Conservation (phyloP, 352 stramenopile genomes). For the Phytopythium cucurbitacearum region DNA sequence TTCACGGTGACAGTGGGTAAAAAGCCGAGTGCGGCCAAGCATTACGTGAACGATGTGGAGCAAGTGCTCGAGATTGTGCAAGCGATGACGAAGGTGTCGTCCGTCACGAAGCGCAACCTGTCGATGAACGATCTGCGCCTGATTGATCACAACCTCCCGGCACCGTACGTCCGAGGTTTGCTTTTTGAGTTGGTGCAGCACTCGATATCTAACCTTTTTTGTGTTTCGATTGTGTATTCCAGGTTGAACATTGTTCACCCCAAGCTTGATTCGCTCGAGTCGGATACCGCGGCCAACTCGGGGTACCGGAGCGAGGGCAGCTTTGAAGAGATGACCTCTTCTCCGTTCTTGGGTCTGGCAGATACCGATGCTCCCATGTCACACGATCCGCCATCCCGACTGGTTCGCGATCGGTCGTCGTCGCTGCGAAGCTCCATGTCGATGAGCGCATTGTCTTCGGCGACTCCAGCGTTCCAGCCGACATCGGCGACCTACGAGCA, state of each 20-base stretch:
- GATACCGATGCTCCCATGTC: conserved; percentile 8
- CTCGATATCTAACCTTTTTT: conserved; percentile 3
- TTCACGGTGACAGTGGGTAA: conserved; percentile 98
- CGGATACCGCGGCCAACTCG: conserved; percentile 8
- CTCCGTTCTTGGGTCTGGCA: conserved; percentile 23
- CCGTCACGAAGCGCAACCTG: conserved; percentile 76
- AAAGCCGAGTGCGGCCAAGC: conserved; percentile 96
- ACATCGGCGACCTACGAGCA: conserved; percentile 84
- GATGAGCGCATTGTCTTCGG: conserved; percentile 77
- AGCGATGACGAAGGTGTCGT: conserved; percentile 83
- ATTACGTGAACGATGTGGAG: conserved; percentile 97
- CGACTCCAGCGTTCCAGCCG: conserved; percentile 41
- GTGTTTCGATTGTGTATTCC: neutral
- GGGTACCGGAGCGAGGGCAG: conserved; percentile 44
- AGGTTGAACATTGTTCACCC: neutral
- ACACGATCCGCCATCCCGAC: neutral
- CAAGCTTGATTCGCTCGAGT: neutral
- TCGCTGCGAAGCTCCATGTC: conserved; percentile 70
- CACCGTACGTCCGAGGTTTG: conserved; percentile 27
- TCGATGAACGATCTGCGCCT: conserved; percentile 82
- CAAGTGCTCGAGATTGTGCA: conserved; percentile 94
- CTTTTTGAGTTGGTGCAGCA: conserved; percentile 6
- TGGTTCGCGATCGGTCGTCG: neutral
- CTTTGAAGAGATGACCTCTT: conserved; percentile 38
- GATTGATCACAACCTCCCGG: conserved; percentile 49